Base-by-base conservation (phyloP, 208 protist genomes). In the Trypanosoma melophagium region DNA sequence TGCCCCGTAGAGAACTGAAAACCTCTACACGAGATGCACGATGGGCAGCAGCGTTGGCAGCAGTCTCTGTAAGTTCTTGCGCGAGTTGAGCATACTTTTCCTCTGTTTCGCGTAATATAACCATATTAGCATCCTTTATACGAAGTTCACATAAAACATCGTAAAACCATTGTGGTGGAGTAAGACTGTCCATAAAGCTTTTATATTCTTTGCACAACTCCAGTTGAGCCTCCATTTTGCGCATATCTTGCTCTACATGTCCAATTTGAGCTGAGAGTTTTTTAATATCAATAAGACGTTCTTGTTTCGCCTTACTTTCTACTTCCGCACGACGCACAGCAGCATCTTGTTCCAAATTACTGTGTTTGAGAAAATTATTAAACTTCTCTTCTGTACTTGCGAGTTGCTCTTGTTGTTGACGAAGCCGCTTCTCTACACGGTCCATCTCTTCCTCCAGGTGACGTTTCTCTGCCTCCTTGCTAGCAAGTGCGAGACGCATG, bases 231-330 rank as follows among this genome's bases (percentile, higher is more conserved):
- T 96, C 84, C 16, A 82, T 92, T 75, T 97, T 98, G 31, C 76
- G 79, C 58, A 92, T 98, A 19, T 98, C 95, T 25, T 86, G 74
- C 71, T 96, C 92, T 14, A 97, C 74, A 31, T 82, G 80, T 51
- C 76, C 72, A 44, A 98, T 97, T 28, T 89, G 86, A 14, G 90
- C 91, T 9, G 94, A 97, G 2, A 98, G 81, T 68, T 97, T 97
- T 78, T 98, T 98, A 54, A 98, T 98, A 62, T 98, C 96, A 16
- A 93, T 79, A 41, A 92, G 84, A 74, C 98, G 98, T 35, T 97
- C 92, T 52, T 93, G 77, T 67, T 97, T 97, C 7, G 79, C 83
- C 63, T 94, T 95, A 28, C 91, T 94, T 76, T 98, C 93, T 3
- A 77, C 63, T 60, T 98, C 95, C 1, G 95, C 95, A 28, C 90